Conservation (phyloP, 139 green algal genomes). For the Chlorella sp. region DNA sequence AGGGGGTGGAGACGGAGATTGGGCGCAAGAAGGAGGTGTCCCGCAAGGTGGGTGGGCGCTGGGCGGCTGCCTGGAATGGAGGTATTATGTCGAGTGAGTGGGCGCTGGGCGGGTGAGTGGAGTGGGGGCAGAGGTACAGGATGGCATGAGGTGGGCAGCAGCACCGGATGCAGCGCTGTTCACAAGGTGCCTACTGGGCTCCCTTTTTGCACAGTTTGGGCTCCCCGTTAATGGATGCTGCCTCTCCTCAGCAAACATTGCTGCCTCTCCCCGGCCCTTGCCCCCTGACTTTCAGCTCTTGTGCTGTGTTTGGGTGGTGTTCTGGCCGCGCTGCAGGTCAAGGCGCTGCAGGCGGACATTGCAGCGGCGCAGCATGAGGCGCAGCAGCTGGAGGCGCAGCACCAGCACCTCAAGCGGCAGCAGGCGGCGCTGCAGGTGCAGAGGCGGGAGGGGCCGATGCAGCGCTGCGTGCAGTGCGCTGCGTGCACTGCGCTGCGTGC, state of each 20-base stretch:
- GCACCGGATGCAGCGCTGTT: too few species aligned
- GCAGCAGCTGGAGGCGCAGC: constrained; percentile 59
- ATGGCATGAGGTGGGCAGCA: background rate
- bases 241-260: background rate
- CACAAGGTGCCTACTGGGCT: background rate
- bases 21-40: constrained; percentile 76
- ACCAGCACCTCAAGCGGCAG: constrained; percentile 71
- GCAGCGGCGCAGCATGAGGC: constrained; percentile 60
- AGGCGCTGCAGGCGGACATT: constrained; percentile 39
- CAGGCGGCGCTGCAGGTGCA: constrained; percentile 48
- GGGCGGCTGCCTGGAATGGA: background rate
- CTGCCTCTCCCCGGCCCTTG: background rate
- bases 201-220: background rate
- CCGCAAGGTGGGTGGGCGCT: constrained; percentile 40
- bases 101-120: background rate
- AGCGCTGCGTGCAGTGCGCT: background rate
- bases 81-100: background rate
- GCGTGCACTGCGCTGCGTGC: background rate
- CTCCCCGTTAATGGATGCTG: background rate
- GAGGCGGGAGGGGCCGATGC: background rate
- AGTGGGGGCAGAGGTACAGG: background rate
- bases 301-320: background rate
- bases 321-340: constrained; percentile 39
- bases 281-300: background rate
- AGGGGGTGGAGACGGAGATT: constrained; percentile 69